These are phyloP conservation scores for Phytophthora podocarpi DNA, from an alignment of 352 stramenopile species.

Conservation along the genomic window DNA sequence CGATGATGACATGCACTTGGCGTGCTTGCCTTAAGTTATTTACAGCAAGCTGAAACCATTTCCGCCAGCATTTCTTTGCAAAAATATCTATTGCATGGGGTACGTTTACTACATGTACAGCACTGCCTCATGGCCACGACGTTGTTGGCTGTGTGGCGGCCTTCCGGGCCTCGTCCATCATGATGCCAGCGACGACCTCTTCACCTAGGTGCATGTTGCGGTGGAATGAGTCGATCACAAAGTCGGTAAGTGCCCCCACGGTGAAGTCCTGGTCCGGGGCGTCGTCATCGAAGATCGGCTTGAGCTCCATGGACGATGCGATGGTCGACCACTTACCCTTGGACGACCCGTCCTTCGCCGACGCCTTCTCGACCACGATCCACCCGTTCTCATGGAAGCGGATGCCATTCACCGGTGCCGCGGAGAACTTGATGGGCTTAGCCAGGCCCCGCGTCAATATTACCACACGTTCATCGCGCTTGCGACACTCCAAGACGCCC, in stretches of 20 bases:
- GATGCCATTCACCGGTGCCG: constrained; percentile 42
- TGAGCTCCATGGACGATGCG: constrained; percentile 34
- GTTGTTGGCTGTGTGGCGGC: constrained; percentile 8
- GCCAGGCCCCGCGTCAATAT: constrained; percentile 48
- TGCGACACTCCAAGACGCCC: constrained; percentile 38
- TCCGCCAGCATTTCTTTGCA: neutral
- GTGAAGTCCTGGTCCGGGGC: constrained; percentile 34
- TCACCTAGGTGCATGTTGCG: constrained; percentile 38
- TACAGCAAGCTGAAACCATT: constrained; percentile 2
- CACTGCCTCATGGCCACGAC: constrained; percentile 15
- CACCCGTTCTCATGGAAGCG: constrained; percentile 53
- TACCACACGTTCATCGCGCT: constrained; percentile 45
- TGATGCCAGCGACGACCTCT: constrained; percentile 30
- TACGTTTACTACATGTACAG: constrained; percentile 2
- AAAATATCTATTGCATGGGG: constrained; percentile 33
- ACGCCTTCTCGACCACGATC: constrained; percentile 39
- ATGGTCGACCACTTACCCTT: constrained; percentile 29
- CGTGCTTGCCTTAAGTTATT: neutral
- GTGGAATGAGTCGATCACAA: constrained; percentile 44
- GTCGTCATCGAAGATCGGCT: constrained; percentile 34
- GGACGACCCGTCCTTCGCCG: constrained; percentile 7
- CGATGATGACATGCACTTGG: constrained; percentile 20
- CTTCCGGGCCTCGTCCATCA: constrained; percentile 35
- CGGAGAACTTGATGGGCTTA: constrained; percentile 50
- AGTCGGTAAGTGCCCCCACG: constrained; percentile 35